Percentiles rank a stretch among this genome's conserved stretches.
phyloP scores from a whole-genome alignment of 2,329 filamentous ascomycete species.

The Hansfordia pulvinata region DNA sequence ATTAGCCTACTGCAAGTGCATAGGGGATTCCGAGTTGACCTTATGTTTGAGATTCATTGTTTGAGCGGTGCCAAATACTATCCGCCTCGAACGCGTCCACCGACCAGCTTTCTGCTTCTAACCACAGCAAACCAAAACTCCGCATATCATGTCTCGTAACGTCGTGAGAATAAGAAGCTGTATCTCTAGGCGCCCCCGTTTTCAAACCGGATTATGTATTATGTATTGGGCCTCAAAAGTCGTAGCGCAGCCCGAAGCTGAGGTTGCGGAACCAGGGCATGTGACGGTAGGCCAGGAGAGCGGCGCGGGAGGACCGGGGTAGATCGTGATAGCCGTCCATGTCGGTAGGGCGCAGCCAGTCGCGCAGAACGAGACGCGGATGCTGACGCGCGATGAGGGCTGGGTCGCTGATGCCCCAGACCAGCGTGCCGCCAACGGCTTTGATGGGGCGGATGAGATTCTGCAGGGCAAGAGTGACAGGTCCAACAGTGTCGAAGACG shows the following conservation, averaged over 20 bases:
- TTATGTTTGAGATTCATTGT: too few species aligned
- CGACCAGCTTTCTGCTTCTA: too few species aligned
- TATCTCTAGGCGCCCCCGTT: too few species aligned
- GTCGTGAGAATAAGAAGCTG: too few species aligned
- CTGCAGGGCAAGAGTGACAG: constrained; percentile 7
- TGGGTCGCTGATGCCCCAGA: constrained; percentile 12
- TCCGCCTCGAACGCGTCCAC: too few species aligned
- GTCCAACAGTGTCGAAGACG: constrained; percentile 12
- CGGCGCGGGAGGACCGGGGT: constrained; percentile 4
- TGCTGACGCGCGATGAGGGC: constrained; percentile 9
- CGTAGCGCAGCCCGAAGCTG: constrained; percentile 6
- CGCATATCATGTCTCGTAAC: too few species aligned
- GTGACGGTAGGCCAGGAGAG: constrained; percentile 6
- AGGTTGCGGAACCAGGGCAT: constrained; percentile 8
- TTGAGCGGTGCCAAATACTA: too few species aligned
- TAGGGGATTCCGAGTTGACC: too few species aligned
- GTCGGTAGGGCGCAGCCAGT: constrained; percentile 5
- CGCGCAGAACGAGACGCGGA: constrained; percentile 8
- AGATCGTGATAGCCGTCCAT: constrained; percentile 4
- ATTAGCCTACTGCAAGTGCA: too few species aligned
- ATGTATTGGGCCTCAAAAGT: too few species aligned
- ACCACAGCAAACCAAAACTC: too few species aligned
- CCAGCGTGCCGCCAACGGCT: constrained; percentile 9
- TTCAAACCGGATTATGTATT: too few species aligned
- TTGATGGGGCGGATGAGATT: constrained; percentile 4